These are phyloP conservation scores for Saccharomycopsis babjevae DNA, from an alignment of 805 yeast species.

Conservation along the genomic window DNA sequence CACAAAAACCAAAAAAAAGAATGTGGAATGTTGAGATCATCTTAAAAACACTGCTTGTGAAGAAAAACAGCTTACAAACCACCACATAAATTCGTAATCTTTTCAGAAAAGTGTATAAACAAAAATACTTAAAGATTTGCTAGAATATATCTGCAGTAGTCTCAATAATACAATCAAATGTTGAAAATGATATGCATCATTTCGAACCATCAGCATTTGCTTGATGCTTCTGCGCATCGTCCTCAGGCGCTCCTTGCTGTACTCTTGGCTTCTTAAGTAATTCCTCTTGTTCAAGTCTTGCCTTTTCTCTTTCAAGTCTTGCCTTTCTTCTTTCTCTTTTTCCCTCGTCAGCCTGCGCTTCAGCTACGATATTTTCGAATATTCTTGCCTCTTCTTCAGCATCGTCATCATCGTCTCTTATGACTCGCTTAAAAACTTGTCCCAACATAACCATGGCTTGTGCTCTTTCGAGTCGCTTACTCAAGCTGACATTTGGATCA, in stretches of 20 bases:
- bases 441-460: constrained; percentile 53
- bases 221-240: neutral
- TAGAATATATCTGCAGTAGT: too few relatives aligned
- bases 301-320: constrained; percentile 11
- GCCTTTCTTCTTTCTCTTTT: constrained; percentile 17
- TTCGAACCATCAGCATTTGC: neutral
- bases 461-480: constrained; percentile 48
- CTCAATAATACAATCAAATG: neutral
- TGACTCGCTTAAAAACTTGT: constrained; percentile 45
- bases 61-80: too few relatives aligned
- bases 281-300: neutral
- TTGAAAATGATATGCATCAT: too few relatives aligned
- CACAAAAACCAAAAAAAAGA: too few relatives aligned
- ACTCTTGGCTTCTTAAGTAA: neutral
- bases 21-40: too few relatives aligned
- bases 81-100: too few relatives aligned
- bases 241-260: neutral
- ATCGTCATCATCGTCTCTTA: constrained; percentile 58
- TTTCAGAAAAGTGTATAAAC: too few relatives aligned
- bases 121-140: too few relatives aligned
- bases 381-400: constrained; percentile 54
- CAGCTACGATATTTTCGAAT: constrained; percentile 60
- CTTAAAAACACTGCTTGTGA: too few relatives aligned
- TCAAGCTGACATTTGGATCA: constrained; percentile 41
- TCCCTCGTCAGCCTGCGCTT: constrained; percentile 36